Evolutionary conservation across 2,329 filamentous ascomycete genomes (phyloP).

Genomic region (Fusarium aywerte): DNA sequence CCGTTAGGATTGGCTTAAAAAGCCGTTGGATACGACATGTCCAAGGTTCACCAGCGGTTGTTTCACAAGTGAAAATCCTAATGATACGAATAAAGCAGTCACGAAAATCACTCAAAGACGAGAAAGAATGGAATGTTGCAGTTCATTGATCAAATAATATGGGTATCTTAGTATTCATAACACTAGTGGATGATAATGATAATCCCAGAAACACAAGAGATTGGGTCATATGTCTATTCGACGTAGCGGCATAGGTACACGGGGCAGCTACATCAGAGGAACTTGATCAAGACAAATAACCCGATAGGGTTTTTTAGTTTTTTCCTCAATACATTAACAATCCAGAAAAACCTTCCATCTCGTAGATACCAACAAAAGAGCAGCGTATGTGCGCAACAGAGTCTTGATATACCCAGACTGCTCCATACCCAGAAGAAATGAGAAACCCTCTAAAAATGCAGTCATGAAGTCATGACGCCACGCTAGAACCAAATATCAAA

Average conservation of each 20-base stretch:
- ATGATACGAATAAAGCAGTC: background rate
- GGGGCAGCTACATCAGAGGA: slow-evolving; percentile 42
- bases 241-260: slow-evolving; percentile 44
- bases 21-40: background rate
- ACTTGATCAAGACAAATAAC: slow-evolving; percentile 45
- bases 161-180: slow-evolving; percentile 33
- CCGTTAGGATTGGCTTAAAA: background rate
- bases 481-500: slow-evolving; percentile 41
- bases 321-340: slow-evolving; percentile 48
- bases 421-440: slow-evolving; percentile 42
- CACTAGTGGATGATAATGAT: slow-evolving; percentile 12
- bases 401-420: slow-evolving; percentile 41
- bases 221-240: slow-evolving; percentile 47
- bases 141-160: background rate
- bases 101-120: background rate
- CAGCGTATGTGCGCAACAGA: slow-evolving; percentile 48
- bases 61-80: slow-evolving; percentile 9
- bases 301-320: slow-evolving; percentile 45
- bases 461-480: slow-evolving; percentile 47
- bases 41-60: background rate
- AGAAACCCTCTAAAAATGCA: slow-evolving; percentile 48
- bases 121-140: background rate
- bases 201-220: slow-evolving; percentile 4
- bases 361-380: slow-evolving; percentile 43
- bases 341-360: slow-evolving; percentile 47